These are phyloP conservation scores for Phylloboletellus chloephorus DNA, from an alignment of 1,284 basidiomycete species.

Conservation along the genomic window DNA sequence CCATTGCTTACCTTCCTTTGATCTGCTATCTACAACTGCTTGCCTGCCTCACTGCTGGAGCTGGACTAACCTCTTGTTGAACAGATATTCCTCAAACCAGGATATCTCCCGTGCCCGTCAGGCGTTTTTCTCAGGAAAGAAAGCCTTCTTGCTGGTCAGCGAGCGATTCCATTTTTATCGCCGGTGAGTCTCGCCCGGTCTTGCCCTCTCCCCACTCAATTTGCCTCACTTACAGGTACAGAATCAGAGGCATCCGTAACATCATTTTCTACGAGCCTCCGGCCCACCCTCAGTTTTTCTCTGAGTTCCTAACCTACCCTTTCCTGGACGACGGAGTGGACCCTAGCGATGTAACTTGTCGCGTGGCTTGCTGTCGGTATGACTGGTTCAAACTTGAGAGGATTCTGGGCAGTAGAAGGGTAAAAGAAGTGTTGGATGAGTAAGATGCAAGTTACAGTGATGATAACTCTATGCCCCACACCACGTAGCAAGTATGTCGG, in stretches of 20 bases:
- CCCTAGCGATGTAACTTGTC: conserved; percentile 70
- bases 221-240: conserved; percentile 54
- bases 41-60: neutral
- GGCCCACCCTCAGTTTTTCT: conserved; percentile 86
- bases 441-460: no score
- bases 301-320: conserved; percentile 81
- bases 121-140: conserved; percentile 87
- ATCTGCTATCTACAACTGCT: neutral
- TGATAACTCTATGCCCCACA: no score
- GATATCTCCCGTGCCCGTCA: conserved; percentile 93
- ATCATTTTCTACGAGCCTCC: conserved; percentile 91
- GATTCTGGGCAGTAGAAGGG: conserved; percentile 40
- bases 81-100: conserved; percentile 87
- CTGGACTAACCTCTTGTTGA: neutral
- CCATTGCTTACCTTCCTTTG: neutral
- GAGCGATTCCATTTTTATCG: conserved; percentile 99
- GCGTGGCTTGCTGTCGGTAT: conserved; percentile 80
- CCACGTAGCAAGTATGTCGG: no score
- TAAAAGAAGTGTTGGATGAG: conserved; percentile 15
- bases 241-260: conserved; percentile 86
- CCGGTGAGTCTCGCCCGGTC: conserved; percentile 42
- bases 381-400: conserved; percentile 85
- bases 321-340: conserved; percentile 84
- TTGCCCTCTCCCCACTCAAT: conserved; percentile 7
- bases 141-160: conserved; percentile 83